A percentile compares a stretch with the other conserved stretches of the same genome.
phyloP scores from a whole-genome alignment of 2,329 filamentous ascomycete genomes.

The Myriosclerotinia scirpicola region DNA sequence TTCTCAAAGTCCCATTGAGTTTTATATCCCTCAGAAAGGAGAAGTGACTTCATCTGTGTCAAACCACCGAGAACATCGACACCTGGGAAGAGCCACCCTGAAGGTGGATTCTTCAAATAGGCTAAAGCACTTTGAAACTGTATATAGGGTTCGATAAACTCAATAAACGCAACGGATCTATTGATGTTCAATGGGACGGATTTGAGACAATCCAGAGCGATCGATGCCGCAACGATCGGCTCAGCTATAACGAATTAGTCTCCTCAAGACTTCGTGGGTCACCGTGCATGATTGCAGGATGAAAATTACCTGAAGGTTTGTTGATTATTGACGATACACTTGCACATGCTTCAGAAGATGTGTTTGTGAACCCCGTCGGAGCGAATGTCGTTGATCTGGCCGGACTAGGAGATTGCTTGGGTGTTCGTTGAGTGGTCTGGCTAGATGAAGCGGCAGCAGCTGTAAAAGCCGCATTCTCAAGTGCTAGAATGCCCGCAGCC shows the following conservation, averaged over 20 bases:
- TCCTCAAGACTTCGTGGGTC: not conserved
- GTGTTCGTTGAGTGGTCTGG: not conserved
- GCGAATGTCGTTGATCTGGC: not conserved
- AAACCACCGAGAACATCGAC: constrained; percentile 39
- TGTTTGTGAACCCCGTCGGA: not conserved
- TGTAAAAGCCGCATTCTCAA: not conserved
- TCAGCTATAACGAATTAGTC: constrained; percentile 16
- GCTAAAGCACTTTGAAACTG: constrained; percentile 35
- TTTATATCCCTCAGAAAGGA: constrained; percentile 28
- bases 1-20: constrained; percentile 55
- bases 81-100: constrained; percentile 49
- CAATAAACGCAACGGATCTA: constrained; percentile 31
- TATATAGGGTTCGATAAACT: constrained; percentile 34
- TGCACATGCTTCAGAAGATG: constrained; percentile 5
- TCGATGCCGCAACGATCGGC: not conserved
- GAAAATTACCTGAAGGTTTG: not conserved
- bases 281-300: not conserved
- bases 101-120: constrained; percentile 52
- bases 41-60: constrained; percentile 42
- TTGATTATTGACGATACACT: not conserved
- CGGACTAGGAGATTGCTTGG: not conserved
- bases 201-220: constrained; percentile 35
- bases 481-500: not conserved
- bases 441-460: not conserved
- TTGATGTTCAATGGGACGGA: constrained; percentile 32